Percentiles rank a stretch among this genome's conserved stretches.
Conservation (phyloP, 768 basidiomycete genomes). For the Gymnopilus junonius region DNA sequence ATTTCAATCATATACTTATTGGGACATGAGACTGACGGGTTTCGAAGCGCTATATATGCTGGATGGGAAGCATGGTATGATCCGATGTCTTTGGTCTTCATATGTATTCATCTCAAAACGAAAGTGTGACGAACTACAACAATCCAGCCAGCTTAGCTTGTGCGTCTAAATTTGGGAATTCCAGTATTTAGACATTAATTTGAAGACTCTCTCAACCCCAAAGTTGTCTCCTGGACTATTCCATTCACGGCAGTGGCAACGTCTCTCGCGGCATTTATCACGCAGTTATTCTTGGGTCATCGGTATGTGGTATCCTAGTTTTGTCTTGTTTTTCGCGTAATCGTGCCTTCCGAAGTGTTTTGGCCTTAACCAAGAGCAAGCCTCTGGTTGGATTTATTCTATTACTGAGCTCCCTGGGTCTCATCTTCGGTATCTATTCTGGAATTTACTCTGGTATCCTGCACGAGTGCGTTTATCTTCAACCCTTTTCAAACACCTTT, state of each 20-base stretch:
- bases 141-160: conserved; percentile 41
- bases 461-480: conserved; percentile 34
- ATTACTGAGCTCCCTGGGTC: conserved; percentile 40
- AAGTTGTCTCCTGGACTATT: conserved; percentile 52
- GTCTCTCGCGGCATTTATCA: conserved; percentile 50
- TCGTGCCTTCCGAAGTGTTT: conserved; percentile 29
- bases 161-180: conserved; percentile 14
- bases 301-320: conserved; percentile 34
- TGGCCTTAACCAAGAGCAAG: conserved; percentile 39
- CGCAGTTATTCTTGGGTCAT: conserved; percentile 51
- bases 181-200: neutral
- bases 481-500: neutral
- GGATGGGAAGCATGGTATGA: conserved; percentile 38
- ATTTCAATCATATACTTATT: neutral
- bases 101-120: neutral
- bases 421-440: conserved; percentile 46
- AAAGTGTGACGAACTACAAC: conserved; percentile 43
- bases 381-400: conserved; percentile 39
- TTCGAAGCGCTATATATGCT: conserved; percentile 34
- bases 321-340: neutral
- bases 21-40: neutral
- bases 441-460: conserved; percentile 49
- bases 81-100: neutral
- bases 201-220: neutral
- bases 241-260: conserved; percentile 54